These are phyloP conservation scores for Rhododendron williamsianum DNA, from an alignment of 148 eudicot genomes.

Conservation along the genomic window DNA sequence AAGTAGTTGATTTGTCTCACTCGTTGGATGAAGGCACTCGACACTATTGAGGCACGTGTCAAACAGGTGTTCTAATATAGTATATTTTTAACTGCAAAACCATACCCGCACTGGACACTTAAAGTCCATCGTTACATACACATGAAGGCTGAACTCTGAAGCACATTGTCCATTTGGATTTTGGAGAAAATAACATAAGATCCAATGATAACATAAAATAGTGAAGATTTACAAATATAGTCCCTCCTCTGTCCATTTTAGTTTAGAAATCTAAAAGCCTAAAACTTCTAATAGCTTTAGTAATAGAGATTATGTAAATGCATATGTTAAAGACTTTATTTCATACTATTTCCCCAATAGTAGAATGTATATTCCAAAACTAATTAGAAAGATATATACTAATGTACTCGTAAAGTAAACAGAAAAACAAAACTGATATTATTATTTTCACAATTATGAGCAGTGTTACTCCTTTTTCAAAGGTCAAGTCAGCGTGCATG, in stretches of 20 bases:
- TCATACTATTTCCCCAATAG: not conserved
- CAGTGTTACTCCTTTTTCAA: not conserved
- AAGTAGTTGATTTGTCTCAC: not conserved
- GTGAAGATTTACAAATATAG: not conserved
- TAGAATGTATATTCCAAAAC: not conserved
- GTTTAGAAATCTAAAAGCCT: not conserved
- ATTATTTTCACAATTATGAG: not conserved
- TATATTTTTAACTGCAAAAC: not conserved
- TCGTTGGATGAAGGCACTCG: not conserved
- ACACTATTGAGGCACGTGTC: not conserved
- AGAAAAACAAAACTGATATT: not conserved
- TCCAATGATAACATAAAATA: not conserved
- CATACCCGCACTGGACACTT: not conserved
- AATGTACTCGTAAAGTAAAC: not conserved
- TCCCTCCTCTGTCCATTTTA: not conserved
- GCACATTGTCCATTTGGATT: not conserved
- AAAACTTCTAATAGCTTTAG: not conserved
- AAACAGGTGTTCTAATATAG: not conserved
- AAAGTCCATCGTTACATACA: not conserved
- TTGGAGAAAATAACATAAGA: not conserved
- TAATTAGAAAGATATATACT: not conserved
- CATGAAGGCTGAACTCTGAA: too few species aligned
- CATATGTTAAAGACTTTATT: not conserved
- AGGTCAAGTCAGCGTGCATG: not conserved
- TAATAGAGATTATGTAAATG: not conserved